A percentile compares a stretch with the other conserved stretches of the same genome.
phyloP scores from a whole-genome alignment of 2,329 filamentous ascomycete genomes.

The Phaeophleospora eucalypticola region DNA sequence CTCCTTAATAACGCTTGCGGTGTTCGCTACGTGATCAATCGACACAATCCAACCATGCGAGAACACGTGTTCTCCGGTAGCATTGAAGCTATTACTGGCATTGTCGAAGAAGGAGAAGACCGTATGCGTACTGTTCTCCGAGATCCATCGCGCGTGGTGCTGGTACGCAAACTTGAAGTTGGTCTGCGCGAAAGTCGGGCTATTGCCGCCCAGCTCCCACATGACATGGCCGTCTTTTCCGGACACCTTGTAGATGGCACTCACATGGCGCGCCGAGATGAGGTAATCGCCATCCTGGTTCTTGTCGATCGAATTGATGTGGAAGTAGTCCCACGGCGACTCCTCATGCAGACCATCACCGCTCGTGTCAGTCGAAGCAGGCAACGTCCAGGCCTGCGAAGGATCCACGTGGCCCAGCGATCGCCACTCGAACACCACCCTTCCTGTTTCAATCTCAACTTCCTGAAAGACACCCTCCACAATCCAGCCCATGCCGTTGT shows the following conservation, averaged over 20 bases:
- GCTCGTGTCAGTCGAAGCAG: conserved; percentile 39
- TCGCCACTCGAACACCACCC: conserved; percentile 57
- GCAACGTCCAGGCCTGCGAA: conserved; percentile 45
- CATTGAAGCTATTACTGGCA: conserved; percentile 46
- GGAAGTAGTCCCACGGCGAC: conserved; percentile 53
- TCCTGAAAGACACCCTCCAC: conserved; percentile 53
- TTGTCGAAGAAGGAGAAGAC: conserved; percentile 55
- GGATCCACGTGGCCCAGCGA: conserved; percentile 55
- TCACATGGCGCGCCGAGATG: conserved; percentile 45
- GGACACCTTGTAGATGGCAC: conserved; percentile 47
- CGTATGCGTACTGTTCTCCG: conserved; percentile 45
- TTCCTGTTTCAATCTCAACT: conserved; percentile 52
- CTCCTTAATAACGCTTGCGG: conserved; percentile 44
- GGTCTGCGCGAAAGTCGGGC: conserved; percentile 45
- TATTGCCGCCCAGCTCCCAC: conserved; percentile 49
- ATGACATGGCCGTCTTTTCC: conserved; percentile 45
- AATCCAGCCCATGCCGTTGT: conserved; percentile 47
- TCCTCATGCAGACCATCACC: conserved; percentile 46
- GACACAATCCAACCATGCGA: conserved; percentile 46
- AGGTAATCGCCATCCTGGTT: conserved; percentile 47
- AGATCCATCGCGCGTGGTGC: conserved; percentile 50
- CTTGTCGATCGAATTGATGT: conserved; percentile 53
- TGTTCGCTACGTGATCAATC: conserved; percentile 43
- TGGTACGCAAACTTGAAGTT: conserved; percentile 50
- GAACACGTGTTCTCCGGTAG: conserved; percentile 29